Percentiles rank a stretch among this genome's conserved stretches.
Evolutionary conservation across 2,329 filamentous ascomycete species (phyloP).

Genomic region (Aureobasidium sp.): DNA sequence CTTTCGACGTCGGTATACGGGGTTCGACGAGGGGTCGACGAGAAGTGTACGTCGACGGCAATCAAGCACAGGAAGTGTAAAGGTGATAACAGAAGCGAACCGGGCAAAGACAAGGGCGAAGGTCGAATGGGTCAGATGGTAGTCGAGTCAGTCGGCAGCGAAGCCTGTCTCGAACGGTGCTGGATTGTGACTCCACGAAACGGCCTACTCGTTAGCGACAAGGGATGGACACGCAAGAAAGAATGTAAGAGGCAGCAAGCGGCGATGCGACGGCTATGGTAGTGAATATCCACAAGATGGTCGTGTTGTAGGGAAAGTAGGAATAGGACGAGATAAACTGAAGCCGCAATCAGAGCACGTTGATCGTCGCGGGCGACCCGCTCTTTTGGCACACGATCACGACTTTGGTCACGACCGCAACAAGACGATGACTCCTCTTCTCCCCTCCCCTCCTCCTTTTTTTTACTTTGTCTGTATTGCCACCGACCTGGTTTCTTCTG

Average conservation of each 20-base stretch:
- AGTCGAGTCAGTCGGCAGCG: constrained; percentile 12
- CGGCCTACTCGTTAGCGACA: background rate
- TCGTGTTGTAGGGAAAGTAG: constrained; percentile 7
- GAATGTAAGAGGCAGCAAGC: constrained; percentile 4
- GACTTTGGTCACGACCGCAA: constrained; percentile 2
- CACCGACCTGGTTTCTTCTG: background rate
- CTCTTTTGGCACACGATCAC: constrained; percentile 5
- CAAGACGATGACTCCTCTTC: background rate
- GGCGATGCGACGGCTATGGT: background rate
- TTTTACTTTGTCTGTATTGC: background rate
- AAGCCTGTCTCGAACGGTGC: constrained; percentile 10
- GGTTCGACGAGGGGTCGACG: background rate
- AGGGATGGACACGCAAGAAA: background rate
- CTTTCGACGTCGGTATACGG: background rate
- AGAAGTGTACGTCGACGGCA: background rate
- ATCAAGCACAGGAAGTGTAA: background rate
- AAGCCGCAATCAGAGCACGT: constrained; percentile 6
- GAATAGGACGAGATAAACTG: background rate
- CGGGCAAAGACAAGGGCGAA: background rate
- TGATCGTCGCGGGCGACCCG: constrained; percentile 4
- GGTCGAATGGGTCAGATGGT: constrained; percentile 7
- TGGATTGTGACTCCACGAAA: background rate
- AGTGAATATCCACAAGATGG: background rate
- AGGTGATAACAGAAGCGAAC: background rate
- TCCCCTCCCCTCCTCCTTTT: background rate